Percentiles rank a stretch among this genome's conserved stretches.
Conservation (phyloP, 495 filamentous ascomycete genomes). For the Geopyxis carbonaria region DNA sequence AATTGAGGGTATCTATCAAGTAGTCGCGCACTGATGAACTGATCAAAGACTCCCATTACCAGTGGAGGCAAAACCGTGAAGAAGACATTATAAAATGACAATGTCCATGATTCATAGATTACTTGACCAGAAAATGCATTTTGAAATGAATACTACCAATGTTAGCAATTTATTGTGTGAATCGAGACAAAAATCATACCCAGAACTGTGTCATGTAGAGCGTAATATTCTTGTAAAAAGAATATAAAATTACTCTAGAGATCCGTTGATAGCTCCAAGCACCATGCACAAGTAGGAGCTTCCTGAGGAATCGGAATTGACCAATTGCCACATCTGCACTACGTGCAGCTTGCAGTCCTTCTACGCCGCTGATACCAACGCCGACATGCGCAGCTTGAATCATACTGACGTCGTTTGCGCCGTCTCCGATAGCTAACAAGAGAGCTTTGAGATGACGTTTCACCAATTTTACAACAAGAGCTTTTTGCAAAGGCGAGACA, state of each 20-base stretch:
- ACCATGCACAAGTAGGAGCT: slow-evolving; percentile 88
- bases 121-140: slow-evolving; percentile 95
- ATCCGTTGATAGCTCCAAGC: slow-evolving; percentile 97
- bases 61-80: slow-evolving; percentile 91
- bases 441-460: slow-evolving; percentile 88
- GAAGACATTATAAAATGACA: slow-evolving; percentile 98
- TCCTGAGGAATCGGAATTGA: slow-evolving; percentile 90
- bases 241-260: slow-evolving; percentile 90
- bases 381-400: slow-evolving; percentile 98
- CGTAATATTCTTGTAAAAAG: slow-evolving; percentile 98
- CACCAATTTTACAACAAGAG: slow-evolving; percentile 94
- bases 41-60: slow-evolving; percentile 91
- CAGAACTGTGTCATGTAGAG: slow-evolving; percentile 99
- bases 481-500: slow-evolving; percentile 97
- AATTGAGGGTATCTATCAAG: slow-evolving; percentile 94
- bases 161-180: slow-evolving; percentile 19
- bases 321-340: slow-evolving; percentile 92
- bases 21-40: slow-evolving; percentile 91
- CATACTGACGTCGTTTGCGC: slow-evolving; percentile 98
- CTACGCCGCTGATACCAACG: slow-evolving; percentile 91
- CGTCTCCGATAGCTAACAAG: slow-evolving; percentile 89
- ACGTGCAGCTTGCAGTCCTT: slow-evolving; percentile 95
- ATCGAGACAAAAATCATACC: slow-evolving; percentile 35
- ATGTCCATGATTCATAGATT: slow-evolving; percentile 98
- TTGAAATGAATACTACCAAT: slow-evolving; percentile 72